phyloP scores from a whole-genome alignment of 805 yeast genomes.

The Candida oleophila region DNA sequence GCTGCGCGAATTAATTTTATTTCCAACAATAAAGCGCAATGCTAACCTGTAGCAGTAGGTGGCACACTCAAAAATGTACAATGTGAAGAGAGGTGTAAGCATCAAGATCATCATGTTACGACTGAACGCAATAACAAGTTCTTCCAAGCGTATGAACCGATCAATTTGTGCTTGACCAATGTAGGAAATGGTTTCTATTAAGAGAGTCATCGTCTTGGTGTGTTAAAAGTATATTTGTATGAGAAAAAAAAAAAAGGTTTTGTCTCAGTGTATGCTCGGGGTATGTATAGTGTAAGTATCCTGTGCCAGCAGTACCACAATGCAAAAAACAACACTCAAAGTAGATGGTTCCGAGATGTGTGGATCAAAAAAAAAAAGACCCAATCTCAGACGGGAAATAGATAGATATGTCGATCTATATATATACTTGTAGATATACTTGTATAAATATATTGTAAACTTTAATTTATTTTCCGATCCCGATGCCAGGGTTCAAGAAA shows the following conservation, averaged over 20 bases:
- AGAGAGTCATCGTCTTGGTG: background rate
- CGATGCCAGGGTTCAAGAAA: background rate
- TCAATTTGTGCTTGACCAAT: conserved; percentile 4
- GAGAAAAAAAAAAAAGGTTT: background rate
- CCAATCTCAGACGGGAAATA: too few relatives aligned
- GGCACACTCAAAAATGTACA: conserved; percentile 3
- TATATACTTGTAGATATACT: background rate
- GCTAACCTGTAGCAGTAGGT: conserved; percentile 6
- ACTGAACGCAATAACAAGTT: conserved; percentile 1
- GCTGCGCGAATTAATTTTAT: background rate
- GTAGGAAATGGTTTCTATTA: background rate
- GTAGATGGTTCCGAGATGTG: too few relatives aligned
- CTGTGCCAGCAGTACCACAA: background rate
- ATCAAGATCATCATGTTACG: conserved; percentile 5
- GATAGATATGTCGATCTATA: too few relatives aligned
- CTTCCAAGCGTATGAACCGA: conserved; percentile 3
- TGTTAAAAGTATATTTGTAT: background rate
- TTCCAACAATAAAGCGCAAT: background rate
- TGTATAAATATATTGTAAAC: too few relatives aligned
- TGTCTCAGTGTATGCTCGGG: too few relatives aligned
- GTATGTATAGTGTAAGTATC: too few relatives aligned
- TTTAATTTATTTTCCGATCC: background rate
- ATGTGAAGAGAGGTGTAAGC: conserved; percentile 4
- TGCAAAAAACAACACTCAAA: background rate
- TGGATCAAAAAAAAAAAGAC: too few relatives aligned